A percentile compares a stretch with the other conserved stretches of the same genome.
phyloP scores from a whole-genome alignment of 176 grass and related monocot species.

The Cocos nucifera region DNA sequence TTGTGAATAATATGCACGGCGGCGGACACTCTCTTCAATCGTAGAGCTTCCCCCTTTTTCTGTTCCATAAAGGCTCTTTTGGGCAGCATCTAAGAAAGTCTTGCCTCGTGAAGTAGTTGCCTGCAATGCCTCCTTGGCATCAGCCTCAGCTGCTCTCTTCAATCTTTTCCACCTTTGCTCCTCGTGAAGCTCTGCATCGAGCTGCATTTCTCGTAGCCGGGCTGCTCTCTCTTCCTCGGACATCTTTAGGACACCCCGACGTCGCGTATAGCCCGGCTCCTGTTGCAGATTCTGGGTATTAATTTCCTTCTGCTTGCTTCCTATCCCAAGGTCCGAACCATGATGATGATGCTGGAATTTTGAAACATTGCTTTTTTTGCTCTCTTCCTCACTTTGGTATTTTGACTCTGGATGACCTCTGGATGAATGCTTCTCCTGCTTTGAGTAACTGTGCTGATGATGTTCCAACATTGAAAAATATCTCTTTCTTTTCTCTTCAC shows the following conservation, averaged over 20 bases:
- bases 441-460: neutral
- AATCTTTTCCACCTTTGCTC: conserved; percentile 85
- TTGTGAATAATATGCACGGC: conserved; percentile 77
- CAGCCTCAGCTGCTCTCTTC: conserved; percentile 71
- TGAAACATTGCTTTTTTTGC: conserved; percentile 19
- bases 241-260: conserved; percentile 61
- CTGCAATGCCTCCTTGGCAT: conserved; percentile 35
- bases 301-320: conserved; percentile 20
- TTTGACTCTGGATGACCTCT: conserved; percentile 26
- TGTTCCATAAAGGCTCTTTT: conserved; percentile 79
- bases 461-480: conserved; percentile 17
- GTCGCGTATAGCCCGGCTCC: conserved; percentile 25
- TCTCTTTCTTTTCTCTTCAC: conserved; percentile 37
- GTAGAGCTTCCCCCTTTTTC: conserved; percentile 74
- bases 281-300: conserved; percentile 24
- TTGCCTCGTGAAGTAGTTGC: conserved; percentile 51
- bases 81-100: conserved; percentile 68
- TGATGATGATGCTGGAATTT: conserved; percentile 19
- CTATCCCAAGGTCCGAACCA: conserved; percentile 26
- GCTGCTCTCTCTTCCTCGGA: conserved; percentile 83
- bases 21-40: conserved; percentile 88
- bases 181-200: conserved; percentile 74
- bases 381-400: conserved; percentile 2
- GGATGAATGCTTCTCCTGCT: neutral
- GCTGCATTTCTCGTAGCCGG: conserved; percentile 62